Conservation (phyloP, 1,284 basidiomycete genomes). For the Sutorius eximius region DNA sequence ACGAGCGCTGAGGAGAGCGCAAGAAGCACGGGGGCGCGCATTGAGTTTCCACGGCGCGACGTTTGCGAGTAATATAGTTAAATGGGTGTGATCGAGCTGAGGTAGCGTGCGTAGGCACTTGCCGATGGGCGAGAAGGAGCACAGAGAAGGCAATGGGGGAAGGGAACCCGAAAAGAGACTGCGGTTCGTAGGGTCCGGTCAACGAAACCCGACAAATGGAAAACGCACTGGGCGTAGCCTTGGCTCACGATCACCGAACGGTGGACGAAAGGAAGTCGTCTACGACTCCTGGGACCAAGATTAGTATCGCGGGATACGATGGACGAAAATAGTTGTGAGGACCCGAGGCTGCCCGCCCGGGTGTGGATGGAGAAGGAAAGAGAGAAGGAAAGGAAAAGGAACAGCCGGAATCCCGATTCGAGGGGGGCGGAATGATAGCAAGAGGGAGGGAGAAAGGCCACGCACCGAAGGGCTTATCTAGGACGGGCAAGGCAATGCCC, state of each 20-base stretch:
- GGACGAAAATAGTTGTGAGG: conserved; percentile 9
- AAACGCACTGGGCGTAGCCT: conserved; percentile 18
- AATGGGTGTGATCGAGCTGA: conserved; percentile 7
- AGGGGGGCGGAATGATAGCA: neutral
- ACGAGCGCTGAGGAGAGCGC: conserved; percentile 24
- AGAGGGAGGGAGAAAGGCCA: neutral
- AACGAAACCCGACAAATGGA: conserved; percentile 23
- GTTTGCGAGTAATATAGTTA: conserved; percentile 7
- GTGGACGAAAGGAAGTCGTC: conserved; percentile 11
- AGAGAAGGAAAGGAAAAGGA: neutral
- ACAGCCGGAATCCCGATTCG: neutral
- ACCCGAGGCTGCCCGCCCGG: neutral
- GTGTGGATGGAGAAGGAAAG: neutral
- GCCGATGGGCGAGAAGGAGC: neutral
- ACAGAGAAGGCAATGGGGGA: neutral
- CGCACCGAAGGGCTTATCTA: conserved; percentile 27
- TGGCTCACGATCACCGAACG: conserved; percentile 8
- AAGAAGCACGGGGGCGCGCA: conserved; percentile 38
- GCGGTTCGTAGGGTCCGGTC: conserved; percentile 23
- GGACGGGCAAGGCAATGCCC: conserved; percentile 1
- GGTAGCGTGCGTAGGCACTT: neutral
- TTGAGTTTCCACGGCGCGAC: conserved; percentile 5
- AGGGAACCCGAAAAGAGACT: conserved; percentile 1
- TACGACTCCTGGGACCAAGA: conserved; percentile 7
- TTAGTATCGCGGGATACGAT: conserved; percentile 12